Evolutionary conservation across 345 rosid species (phyloP), one percentile per base, ranked within the genome.

Genomic region (Euclidium syriacum): DNA sequence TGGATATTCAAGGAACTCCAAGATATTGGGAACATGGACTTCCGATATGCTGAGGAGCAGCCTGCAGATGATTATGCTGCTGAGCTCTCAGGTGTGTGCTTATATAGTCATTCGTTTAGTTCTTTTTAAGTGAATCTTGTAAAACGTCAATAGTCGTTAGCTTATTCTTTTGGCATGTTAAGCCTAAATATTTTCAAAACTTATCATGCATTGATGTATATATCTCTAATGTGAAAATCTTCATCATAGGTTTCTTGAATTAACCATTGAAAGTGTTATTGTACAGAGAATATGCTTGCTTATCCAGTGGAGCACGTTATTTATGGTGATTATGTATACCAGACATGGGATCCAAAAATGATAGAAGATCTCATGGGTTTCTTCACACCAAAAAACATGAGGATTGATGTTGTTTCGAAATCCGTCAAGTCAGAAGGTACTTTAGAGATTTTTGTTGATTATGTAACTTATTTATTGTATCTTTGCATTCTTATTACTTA

Each of bases 1-100:
- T 87, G 99, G 99, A 90, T 94, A 78, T 94, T 90, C 68, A 87
- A 90, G 80, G 99, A 94, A 74, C 86, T 94, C 58, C 95, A 94
- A 68, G 90, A 87, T 79, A 94, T 94, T 72, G 91, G 85, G 34
- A 87, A 87, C 77, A 80, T 94, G 91, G 97, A 87, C 65, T 90
- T 94, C 33, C 83, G 83, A 67, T 94, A 84, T 80, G 90, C 94
- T 25, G 99, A 94, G 82, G 95, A 94, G 71, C 87, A 84, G 76
- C 82, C 96, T 65, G 97, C 85, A 72, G 99, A 90, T 81, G 97
- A 87, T 64, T 94, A 94, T 84, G 96, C 99, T 73, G 83, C 91
- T 35, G 85, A 85, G 58, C 99, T 94, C 67, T 85, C 99, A 76
- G 99, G 99, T 94, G 41, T 52, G 63, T 72, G 11, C 39, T 60